Evolutionary conservation across 805 yeast species (phyloP), one percentile per base, ranked within the genome.

Genomic region (Lachancea nothofagi): DNA sequence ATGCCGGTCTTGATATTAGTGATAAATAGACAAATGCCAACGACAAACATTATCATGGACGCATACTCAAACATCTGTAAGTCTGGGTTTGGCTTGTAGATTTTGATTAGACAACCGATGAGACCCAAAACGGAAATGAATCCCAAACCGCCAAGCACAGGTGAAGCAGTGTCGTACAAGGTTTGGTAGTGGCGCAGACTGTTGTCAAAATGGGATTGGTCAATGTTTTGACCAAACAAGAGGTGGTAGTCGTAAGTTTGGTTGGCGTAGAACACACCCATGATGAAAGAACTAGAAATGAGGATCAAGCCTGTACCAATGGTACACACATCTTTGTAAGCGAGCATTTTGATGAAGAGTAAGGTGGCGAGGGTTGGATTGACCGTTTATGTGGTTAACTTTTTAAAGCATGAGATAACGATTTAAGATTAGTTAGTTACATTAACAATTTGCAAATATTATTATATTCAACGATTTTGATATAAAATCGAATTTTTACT

Each of bases 21-120:
- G 54, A 90, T 67, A 63, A 88, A 93, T 52, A 90, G 75, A 53
- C 90, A 78, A 32, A 83, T 65, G 14, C 83, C 83, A 26, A 80
- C 66, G 61, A 88, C 80, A 58, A 74, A 75, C 42, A 85, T 72
- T n/a, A 77, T 78, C 50, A 89, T 68, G 8, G 94, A 70, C 31
- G 89, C 95, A 52, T 94, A 95, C 63, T 90, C 98, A 58, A 93
- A 90, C 59, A 81, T 74, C 61, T 83, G 80, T 53, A 84, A 73
- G 35, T 90, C 94, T 38, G 83, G 90, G 33, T 75, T 59, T n/a
- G 97, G 97, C 65, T 82, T 83, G 68, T 81, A 87, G 41, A 90
- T 72, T 68, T 87, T 87, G 57, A 83, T 72, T 48, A 81, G 69
- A 42, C 79, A 68, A 5, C 96, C 96, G 34, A 76, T 31, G 41